Conservation (phyloP, 1,284 basidiomycete species). For the Ceratorhiza oryzae-sativae region DNA sequence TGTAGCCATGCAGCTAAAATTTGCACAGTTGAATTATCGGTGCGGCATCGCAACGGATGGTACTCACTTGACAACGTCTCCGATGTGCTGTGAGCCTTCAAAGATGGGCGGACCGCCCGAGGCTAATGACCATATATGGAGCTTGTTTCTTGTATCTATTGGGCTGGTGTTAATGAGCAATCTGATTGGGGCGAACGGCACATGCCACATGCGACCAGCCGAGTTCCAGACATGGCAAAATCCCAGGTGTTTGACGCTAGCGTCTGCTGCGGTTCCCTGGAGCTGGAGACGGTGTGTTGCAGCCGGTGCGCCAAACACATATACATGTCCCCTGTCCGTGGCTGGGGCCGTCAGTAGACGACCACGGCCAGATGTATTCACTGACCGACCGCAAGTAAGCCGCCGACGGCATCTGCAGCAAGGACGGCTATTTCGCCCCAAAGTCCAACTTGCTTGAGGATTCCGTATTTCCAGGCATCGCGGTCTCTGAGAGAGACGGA, state of each 20-base stretch:
- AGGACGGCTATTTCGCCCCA: conserved; percentile 20
- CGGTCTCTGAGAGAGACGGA: conserved; percentile 31
- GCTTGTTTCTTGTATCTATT: conserved; percentile 68
- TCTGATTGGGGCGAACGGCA: background rate
- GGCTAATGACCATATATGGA: conserved; percentile 74
- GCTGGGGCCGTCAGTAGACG: background rate
- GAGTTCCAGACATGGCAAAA: conserved; percentile 25
- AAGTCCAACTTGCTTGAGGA: conserved; percentile 17
- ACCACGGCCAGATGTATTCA: background rate
- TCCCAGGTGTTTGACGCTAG: conserved; percentile 31
- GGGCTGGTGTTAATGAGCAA: background rate
- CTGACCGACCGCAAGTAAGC: conserved; percentile 26
- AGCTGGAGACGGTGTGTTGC: conserved; percentile 17
- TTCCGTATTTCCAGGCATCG: conserved; percentile 30
- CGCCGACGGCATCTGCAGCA: conserved; percentile 21
- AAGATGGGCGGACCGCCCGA: conserved; percentile 62
- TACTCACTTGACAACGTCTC: conserved; percentile 58
- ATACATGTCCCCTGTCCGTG: conserved; percentile 22
- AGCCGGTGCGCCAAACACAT: conserved; percentile 30
- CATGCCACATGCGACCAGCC: conserved; percentile 25
- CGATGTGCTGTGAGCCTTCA: conserved; percentile 61
- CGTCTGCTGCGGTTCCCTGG: conserved; percentile 21
- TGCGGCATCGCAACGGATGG: background rate
- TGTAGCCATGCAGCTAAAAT: conserved; percentile 62
- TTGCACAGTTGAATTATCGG: conserved; percentile 41